Evolutionary conservation across 192 early-diverging fungal species (phyloP).

Genomic region (Coemansia sp.): DNA sequence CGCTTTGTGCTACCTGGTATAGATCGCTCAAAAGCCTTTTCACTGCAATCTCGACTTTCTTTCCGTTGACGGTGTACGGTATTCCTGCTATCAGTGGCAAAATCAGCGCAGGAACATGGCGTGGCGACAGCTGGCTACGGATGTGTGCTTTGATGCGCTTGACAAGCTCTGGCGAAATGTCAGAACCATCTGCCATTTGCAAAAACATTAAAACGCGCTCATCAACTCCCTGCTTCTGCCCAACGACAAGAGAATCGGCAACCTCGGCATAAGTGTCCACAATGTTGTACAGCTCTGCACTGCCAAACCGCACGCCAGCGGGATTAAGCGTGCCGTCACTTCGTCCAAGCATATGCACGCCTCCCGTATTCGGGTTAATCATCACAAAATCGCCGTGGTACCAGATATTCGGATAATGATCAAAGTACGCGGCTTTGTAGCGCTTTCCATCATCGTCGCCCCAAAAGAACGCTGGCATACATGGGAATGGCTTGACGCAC

Average conservation of each 20-base stretch:
- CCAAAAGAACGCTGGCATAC: slow-evolving; percentile 97
- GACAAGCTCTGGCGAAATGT: slow-evolving; percentile 64
- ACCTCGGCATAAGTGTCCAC: slow-evolving; percentile 79
- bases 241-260: slow-evolving; percentile 85
- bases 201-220: slow-evolving; percentile 92
- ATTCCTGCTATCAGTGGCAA: slow-evolving; percentile 74
- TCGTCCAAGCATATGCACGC: slow-evolving; percentile 93
- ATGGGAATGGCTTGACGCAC: slow-evolving; percentile 91
- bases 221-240: slow-evolving; percentile 80
- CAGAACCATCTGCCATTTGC: slow-evolving; percentile 70
- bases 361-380: slow-evolving; percentile 80
- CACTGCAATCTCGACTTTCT: slow-evolving; percentile 97
- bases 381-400: slow-evolving; percentile 95
- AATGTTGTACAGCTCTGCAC: slow-evolving; percentile 93
- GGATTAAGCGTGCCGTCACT: slow-evolving; percentile 93
- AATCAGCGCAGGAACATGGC: slow-evolving; percentile 90
- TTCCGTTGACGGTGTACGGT: slow-evolving; percentile 95
- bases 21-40: slow-evolving; percentile 64
- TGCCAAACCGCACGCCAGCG: slow-evolving; percentile 88
- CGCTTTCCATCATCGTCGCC: slow-evolving; percentile 71
- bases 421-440: slow-evolving; percentile 89
- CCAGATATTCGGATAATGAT: slow-evolving; percentile 81
- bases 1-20: slow-evolving; percentile 40
- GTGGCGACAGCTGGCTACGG: slow-evolving; percentile 77
- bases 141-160: slow-evolving; percentile 74